phyloP scores from a whole-genome alignment of 2,329 filamentous ascomycete genomes.

The Helotiales sp. region DNA sequence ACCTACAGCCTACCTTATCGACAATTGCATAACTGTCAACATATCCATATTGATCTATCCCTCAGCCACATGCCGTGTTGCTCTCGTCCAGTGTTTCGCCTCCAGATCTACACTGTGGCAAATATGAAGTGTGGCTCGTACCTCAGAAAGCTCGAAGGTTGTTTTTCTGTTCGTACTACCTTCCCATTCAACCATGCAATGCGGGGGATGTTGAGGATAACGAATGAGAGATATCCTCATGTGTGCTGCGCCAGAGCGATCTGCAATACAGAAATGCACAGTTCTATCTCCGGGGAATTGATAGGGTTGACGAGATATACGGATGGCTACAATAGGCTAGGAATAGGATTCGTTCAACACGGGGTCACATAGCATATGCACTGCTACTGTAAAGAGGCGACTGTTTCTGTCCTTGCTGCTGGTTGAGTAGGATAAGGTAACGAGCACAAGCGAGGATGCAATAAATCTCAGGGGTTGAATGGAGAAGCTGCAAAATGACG shows the following conservation, averaged over 20 bases:
- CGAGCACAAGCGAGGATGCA: not conserved
- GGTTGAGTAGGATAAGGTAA: too few relatives aligned
- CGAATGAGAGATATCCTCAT: not conserved
- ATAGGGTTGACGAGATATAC: too few relatives aligned
- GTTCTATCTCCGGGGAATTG: not conserved
- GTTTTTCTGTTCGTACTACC: too few relatives aligned
- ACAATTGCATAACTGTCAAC: not conserved
- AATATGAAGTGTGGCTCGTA: not conserved
- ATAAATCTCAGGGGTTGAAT: not conserved
- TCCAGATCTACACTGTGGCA: not conserved
- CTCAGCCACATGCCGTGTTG: not conserved
- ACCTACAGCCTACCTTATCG: not conserved
- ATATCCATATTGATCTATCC: not conserved
- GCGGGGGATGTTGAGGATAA: not conserved
- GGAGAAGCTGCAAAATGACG: slow-evolving; percentile 15
- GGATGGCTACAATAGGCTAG: too few relatives aligned
- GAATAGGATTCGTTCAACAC: not conserved
- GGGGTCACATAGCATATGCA: not conserved
- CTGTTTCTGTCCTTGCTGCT: too few relatives aligned
- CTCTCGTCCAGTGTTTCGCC: not conserved
- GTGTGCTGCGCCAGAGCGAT: not conserved
- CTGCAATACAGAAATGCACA: not conserved
- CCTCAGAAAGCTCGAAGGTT: too few relatives aligned
- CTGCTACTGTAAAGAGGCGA: not conserved
- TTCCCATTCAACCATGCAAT: not conserved